Conservation (phyloP, 768 basidiomycete genomes). For the Tulasnella sp. region DNA sequence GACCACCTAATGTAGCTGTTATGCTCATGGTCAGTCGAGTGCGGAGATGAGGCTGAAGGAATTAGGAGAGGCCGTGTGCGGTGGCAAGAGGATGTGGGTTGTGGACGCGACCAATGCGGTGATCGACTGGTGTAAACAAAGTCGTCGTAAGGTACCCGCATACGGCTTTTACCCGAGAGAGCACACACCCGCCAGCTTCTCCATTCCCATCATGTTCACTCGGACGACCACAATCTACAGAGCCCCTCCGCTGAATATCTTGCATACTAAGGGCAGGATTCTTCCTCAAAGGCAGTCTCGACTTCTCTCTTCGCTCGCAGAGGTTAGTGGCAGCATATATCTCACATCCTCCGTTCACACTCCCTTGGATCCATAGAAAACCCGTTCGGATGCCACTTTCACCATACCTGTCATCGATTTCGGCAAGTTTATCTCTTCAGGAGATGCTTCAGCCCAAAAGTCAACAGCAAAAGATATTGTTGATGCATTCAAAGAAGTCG, state of each 20-base stretch:
- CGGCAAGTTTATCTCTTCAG: conserved; percentile 46
- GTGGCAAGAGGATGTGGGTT: neutral
- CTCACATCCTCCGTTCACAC: neutral
- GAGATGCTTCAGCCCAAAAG: conserved; percentile 40
- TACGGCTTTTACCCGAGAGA: too few species aligned
- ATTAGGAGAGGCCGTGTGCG: neutral
- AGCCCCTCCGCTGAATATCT: too few species aligned
- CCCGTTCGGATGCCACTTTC: conserved; percentile 34
- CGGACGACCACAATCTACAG: too few species aligned
- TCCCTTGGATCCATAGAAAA: conserved; percentile 20
- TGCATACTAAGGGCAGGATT: too few species aligned
- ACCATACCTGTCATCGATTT: conserved; percentile 74
- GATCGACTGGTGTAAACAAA: too few species aligned
- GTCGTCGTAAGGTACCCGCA: too few species aligned
- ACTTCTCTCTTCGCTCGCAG: conserved; percentile 18
- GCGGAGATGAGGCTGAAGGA: neutral
- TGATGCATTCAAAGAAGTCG: conserved; percentile 54
- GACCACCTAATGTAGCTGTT: neutral
- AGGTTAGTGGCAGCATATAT: conserved; percentile 18
- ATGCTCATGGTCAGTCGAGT: neutral
- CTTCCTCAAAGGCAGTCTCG: neutral
- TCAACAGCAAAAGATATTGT: conserved; percentile 57
- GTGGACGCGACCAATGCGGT: too few species aligned
- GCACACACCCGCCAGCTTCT: too few species aligned
- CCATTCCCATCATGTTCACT: too few species aligned